phyloP scores from a whole-genome alignment of 23 red algal genomes.

The Rhodosorus marinus region DNA sequence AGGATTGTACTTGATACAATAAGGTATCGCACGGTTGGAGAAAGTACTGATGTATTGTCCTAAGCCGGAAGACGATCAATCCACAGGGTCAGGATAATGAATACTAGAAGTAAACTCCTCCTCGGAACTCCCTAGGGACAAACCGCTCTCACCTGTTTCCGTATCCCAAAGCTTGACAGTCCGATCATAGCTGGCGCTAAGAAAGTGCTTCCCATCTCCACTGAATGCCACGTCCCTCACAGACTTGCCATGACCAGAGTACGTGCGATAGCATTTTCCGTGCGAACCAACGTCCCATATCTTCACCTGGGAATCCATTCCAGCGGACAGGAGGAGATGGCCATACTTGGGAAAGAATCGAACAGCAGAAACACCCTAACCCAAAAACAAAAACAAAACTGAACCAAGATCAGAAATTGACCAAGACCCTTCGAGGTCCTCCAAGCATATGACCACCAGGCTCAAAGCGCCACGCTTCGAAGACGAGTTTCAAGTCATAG shows the following conservation, averaged over 20 bases:
- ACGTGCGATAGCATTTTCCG: slow-evolving; percentile 12
- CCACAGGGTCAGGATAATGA: background rate
- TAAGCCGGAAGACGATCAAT: background rate
- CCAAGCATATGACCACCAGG: no score
- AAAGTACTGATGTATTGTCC: background rate
- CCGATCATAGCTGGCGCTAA: slow-evolving; percentile 42
- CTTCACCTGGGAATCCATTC: slow-evolving; percentile 32
- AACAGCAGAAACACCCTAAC: slow-evolving; percentile 39
- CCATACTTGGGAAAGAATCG: slow-evolving; percentile 42
- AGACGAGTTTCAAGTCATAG: no score
- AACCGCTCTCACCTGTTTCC: slow-evolving; percentile 43
- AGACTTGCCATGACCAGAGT: slow-evolving; percentile 33
- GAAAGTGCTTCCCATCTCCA: slow-evolving; percentile 18
- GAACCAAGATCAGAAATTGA: no score
- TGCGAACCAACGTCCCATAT: slow-evolving; percentile 19
- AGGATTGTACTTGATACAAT: slow-evolving; percentile 2
- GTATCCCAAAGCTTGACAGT: slow-evolving; percentile 57
- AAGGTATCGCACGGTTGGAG: slow-evolving; percentile 1
- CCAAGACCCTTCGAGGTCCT: no score
- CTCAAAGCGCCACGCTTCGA: no score
- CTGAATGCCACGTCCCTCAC: slow-evolving; percentile 35
- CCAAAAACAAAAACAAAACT: no score
- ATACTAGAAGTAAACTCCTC: background rate
- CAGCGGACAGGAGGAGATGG: slow-evolving; percentile 36
- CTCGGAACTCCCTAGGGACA: slow-evolving; percentile 11